Evolutionary conservation across 768 basidiomycete species (phyloP), one percentile per base, ranked within the genome.

Genomic region (Cystofilobasidium capitatum): DNA sequence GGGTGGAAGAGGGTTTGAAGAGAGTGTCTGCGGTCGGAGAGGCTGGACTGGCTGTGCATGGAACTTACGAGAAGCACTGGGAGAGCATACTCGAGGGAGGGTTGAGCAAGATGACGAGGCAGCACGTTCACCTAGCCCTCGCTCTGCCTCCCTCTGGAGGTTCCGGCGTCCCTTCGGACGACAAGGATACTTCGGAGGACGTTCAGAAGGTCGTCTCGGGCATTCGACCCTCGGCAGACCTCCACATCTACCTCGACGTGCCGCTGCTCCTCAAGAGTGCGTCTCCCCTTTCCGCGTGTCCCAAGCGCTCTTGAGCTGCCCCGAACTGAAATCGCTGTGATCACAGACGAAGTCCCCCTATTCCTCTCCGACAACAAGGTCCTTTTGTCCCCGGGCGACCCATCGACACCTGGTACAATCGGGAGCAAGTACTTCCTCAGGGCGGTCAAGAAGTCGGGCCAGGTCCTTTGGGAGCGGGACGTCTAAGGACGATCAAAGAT

Each of bases 81-180:
- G 26, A 24, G 33, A 45, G 24, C 31, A 66, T 66, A 67, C 61
- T 55, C 61, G 61, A 42, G 1, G 33, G 20, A 22, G 66, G 66
- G 8, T 61, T 68, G 22, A 55, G 54, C 10, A 62, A 49, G 29
- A 68, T 68, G 66, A 39, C 45, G 3, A 49, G 66, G 9, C 66
- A 68, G 29, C 66, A 68, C 44, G 57, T 68, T 29, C 66, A 68
- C 40, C 36, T 68, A 10, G 66, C 66, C 3, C 60, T 68, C 36
- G 22, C 49, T 0, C 37, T 55, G 7, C 66, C 61, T 35, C 42
- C 44, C 5, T 12, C 31, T n/a, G n/a, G n/a, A n/a, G n/a, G n/a
- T n/a, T n/a, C 14, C 3, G 20, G 29, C 59, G 22, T 22, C 24
- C 17, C 44, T 44, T 12, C 22, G 26, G 13, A 7, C 13, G 13